Base-by-base conservation (phyloP, 2,329 filamentous ascomycete genomes). In the Exophiala mesophila region DNA sequence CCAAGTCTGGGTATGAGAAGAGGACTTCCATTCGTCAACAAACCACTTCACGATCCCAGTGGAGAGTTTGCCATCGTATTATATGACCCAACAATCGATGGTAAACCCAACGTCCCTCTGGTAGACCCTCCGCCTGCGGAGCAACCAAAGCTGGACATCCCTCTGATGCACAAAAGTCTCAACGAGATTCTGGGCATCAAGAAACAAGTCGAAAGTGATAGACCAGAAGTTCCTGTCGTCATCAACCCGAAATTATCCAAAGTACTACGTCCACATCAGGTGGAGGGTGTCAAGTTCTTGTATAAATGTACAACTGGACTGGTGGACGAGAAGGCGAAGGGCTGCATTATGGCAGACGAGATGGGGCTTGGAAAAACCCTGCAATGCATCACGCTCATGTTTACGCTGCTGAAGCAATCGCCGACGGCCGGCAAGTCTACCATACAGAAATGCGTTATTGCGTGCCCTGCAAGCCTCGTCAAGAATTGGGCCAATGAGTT, bases 291-390 rank as follows among this genome's bases (percentile, higher is more conserved):
- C 51, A 95, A 92, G 69, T 98, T 98, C 64, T 81, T 98, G 73
- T 98, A 97, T 65, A 78, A 80, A 53, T 94, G 88, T 59, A 88
- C 92, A 4, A 97, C 90, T 1, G 92, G 92, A n/a, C 76, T 97
- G 74, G 85, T 97, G 42, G 92, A 97, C 57, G 77, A 84, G 26
- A 90, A 90, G 56, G 92, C 92, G 36, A 86, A 96, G 63, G 92
- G 92, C 2, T 98, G 92, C 66, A 98, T 98, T 62, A 98, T 98
- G 92, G 92, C 92, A 39, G 92, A 98, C 62, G 92, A 96, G 62
- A 98, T 98, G 92, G 92, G 92, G 55, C 70, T 98, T 20, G 92
- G 92, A 43, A 98, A 98, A 69, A 98, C 92, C 13, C 68, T 98
- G 31, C 92, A 98, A 70, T 98, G 92, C 64, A 98, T 98, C 58